Base-by-base conservation (phyloP, 2,329 filamentous ascomycete species). In the Helotiales sp. region DNA sequence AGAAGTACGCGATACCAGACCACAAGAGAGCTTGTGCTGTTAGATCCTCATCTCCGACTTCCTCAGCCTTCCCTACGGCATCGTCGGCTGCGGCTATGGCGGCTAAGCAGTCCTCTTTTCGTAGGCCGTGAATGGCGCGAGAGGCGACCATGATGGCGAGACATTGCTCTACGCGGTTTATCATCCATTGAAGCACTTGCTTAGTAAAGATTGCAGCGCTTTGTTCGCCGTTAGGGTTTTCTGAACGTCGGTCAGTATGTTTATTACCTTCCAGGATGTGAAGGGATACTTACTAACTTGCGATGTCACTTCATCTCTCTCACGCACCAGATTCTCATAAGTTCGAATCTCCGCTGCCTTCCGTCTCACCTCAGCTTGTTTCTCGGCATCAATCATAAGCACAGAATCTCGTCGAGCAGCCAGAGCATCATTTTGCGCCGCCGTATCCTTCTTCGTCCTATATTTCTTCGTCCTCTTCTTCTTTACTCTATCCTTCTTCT, bases 1-100 rank as follows among this genome's bases (percentile, higher is more conserved):
- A 57, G 32, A 37, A 57, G 30, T 34, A 20, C 40, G 52, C 52
- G 37, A 57, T 57, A 10, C n/a, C 52, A 57, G 52, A 30, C 52
- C 52, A 57, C 52, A 57, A 15, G 10, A 6, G 40, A 10, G 52
- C 52, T 34, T 57, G 52, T 13, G 52, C 52, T 17, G 32, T 13
- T 6, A 57, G 30, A 57, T 40, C 52, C 2, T 7, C 17, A 7
- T 57, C 32, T 13, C 22, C 8, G 8, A 24, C 20, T 8, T 37
- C 5, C 20, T 57, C 52, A 6, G 52, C 52, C 32, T 15, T 37
- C 13, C 1, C 5, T 4, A 57, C 22, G 6, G 52, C 52, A 57
- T 1, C n/a, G 10, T 37, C 30, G 15, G 30, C 52, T 15, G 24
- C 52, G 30, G 2, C 6, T 0, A 34, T 11, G 6, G 52, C 52